Percentiles rank a stretch among this genome's conserved stretches.
phyloP scores from a whole-genome alignment of 78 protist species.

The Pigoraptor vietnamica region DNA sequence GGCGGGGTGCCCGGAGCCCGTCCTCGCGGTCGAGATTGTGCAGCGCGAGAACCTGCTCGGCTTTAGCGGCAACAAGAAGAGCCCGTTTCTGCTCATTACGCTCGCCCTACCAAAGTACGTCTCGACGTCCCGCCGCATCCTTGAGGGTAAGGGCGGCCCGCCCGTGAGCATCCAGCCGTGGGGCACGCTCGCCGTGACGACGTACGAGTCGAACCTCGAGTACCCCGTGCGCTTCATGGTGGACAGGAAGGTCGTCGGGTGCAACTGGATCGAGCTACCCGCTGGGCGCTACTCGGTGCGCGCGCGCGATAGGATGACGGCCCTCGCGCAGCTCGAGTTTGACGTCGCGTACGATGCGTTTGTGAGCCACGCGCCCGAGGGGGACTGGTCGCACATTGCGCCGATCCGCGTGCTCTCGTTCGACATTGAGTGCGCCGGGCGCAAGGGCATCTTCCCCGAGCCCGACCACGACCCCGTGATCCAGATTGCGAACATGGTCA shows the following conservation, averaged over 20 bases:
- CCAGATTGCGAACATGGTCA: constrained; percentile 90
- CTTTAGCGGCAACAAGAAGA: not conserved
- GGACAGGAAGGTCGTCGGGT: constrained; percentile 67
- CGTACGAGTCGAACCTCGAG: constrained; percentile 91
- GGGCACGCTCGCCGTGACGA: constrained; percentile 26
- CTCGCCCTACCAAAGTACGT: constrained; percentile 57
- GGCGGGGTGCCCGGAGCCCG: not conserved
- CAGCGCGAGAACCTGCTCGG: constrained; percentile 51
- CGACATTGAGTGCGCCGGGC: constrained; percentile 97
- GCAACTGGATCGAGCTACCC: constrained; percentile 79
- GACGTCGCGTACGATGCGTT: constrained; percentile 27
- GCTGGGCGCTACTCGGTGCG: constrained; percentile 59
- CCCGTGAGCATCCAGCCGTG: not conserved
- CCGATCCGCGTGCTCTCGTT: constrained; percentile 94
- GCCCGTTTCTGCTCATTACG: constrained; percentile 50
- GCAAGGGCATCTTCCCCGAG: constrained; percentile 95
- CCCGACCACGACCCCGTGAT: constrained; percentile 97
- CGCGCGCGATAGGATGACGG: not conserved
- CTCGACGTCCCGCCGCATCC: constrained; percentile 38
- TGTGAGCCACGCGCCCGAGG: constrained; percentile 29
- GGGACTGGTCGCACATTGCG: constrained; percentile 68
- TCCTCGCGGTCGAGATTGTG: constrained; percentile 40
- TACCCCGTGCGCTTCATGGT: constrained; percentile 93
- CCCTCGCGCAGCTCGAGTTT: constrained; percentile 40
- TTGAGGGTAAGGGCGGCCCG: not conserved